Base-by-base conservation (phyloP, 2,329 filamentous ascomycete genomes). In the Cryphonectria carpinicola region DNA sequence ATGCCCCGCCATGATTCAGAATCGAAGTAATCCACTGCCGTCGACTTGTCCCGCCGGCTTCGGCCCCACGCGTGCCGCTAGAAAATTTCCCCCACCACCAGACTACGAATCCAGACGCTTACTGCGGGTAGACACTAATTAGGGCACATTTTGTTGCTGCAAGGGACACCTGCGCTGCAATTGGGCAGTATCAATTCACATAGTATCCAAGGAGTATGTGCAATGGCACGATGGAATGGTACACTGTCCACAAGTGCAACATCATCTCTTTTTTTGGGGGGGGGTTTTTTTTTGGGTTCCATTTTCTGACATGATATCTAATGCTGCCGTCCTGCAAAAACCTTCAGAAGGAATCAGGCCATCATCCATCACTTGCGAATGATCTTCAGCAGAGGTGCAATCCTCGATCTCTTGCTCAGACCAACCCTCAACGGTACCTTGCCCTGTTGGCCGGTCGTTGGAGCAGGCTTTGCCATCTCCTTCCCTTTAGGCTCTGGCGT, bases 331-430 rank as follows among this genome's bases (percentile, higher is more conserved):
- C 25, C 54, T 58, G 54, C 54, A 35, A 5, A 17, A 17, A 4
- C 52, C 37, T 3, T 2, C 37, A 39, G 37, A 11, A 39, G 37
- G 37, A 39, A 39, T 39, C 8, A 13, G 37, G 37, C 37, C 37
- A 39, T 39, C 37, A 39, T 39, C 52, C 37, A 22, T 69, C 35
- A 73, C 49, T 86, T 87, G 69, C 81, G 82, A 67, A 87, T 73
- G 32, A 81, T 81, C 77, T 87, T 87, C 37, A 88, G 78, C 67
- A 88, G 76, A 39, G 86, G 85, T 49, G 85, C 84, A 71, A 88
- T 87, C 70, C 83, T 80, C 25, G 82, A 82, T 74, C 77, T 81
- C 76, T 82, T 86, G 78, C 85, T 87, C 73, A 87, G 76, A 3
- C 86, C 86, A 68, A 88, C 85, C 22, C 86, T 81, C 72, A 84